A percentile compares a stretch with the other conserved stretches of the same genome.
Evolutionary conservation across 2,329 filamentous ascomycete species (phyloP).

Genomic region (Arachnomyces sp.): DNA sequence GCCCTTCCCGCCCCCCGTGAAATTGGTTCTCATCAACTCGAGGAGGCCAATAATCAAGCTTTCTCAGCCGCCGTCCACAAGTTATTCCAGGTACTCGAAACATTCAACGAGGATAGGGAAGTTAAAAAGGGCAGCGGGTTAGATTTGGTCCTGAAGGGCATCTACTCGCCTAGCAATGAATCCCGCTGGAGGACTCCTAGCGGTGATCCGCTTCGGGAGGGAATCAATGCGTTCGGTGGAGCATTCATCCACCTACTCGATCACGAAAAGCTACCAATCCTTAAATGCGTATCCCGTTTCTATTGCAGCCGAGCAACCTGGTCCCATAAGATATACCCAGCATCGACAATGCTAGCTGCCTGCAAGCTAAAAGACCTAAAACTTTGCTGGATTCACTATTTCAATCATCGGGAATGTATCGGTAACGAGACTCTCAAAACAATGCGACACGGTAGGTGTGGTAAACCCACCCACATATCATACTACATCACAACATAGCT

Average conservation of each 20-base stretch:
- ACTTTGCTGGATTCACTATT: not conserved
- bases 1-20: not conserved
- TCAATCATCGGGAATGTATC: not conserved
- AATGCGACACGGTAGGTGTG: too few relatives aligned
- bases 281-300: too few relatives aligned
- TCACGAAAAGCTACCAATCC: too few relatives aligned
- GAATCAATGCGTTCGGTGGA: not conserved
- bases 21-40: not conserved
- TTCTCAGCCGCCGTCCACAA: conserved; percentile 1
- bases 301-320: not conserved
- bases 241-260: not conserved
- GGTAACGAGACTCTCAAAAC: not conserved
- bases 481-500: too few relatives aligned
- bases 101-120: conserved; percentile 2
- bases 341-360: too few relatives aligned
- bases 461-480: too few relatives aligned
- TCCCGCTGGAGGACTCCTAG: not conserved
- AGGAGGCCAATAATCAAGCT: conserved; percentile 1
- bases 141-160: not conserved
- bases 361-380: too few relatives aligned
- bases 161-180: not conserved
- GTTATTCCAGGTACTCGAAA: conserved; percentile 1
- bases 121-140: not conserved
- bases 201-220: not conserved
- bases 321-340: too few relatives aligned